phyloP scores from a whole-genome alignment of 345 rosid species.

The Nephelium lappaceum region DNA sequence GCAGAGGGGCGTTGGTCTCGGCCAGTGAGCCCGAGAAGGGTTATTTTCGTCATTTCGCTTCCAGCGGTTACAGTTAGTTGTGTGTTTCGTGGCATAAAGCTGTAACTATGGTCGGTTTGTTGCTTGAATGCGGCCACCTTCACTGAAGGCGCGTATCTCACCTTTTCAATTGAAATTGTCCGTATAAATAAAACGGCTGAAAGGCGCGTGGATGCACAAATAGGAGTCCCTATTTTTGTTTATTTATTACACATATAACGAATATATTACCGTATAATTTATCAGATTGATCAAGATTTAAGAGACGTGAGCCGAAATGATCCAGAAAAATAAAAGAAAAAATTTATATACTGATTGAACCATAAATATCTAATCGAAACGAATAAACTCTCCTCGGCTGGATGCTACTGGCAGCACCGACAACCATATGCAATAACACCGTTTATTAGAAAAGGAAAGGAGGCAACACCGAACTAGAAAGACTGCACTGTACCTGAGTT shows the following conservation, averaged over 20 bases:
- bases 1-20: constrained; percentile 52
- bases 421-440: too few relatives aligned
- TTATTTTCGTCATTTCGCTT: constrained; percentile 39
- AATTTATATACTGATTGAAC: too few relatives aligned
- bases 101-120: neutral
- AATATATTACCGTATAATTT: too few relatives aligned
- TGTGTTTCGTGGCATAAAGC: neutral
- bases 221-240: neutral
- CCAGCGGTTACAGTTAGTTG: constrained; percentile 47
- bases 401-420: too few relatives aligned
- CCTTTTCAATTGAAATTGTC: neutral
- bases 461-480: neutral
- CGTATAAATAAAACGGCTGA: neutral
- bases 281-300: too few relatives aligned
- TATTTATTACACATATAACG: too few relatives aligned
- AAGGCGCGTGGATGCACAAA: neutral
- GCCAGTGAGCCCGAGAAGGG: constrained; percentile 46
- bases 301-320: too few relatives aligned
- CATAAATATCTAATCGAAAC: too few relatives aligned
- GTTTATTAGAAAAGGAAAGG: neutral
- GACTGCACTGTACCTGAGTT: too few relatives aligned
- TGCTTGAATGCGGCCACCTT: neutral
- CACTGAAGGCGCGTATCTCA: constrained; percentile 2
- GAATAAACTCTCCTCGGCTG: too few relatives aligned
- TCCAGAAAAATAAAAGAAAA: too few relatives aligned